phyloP scores from a whole-genome alignment of 768 basidiomycete genomes.

The Epithele typhae region DNA sequence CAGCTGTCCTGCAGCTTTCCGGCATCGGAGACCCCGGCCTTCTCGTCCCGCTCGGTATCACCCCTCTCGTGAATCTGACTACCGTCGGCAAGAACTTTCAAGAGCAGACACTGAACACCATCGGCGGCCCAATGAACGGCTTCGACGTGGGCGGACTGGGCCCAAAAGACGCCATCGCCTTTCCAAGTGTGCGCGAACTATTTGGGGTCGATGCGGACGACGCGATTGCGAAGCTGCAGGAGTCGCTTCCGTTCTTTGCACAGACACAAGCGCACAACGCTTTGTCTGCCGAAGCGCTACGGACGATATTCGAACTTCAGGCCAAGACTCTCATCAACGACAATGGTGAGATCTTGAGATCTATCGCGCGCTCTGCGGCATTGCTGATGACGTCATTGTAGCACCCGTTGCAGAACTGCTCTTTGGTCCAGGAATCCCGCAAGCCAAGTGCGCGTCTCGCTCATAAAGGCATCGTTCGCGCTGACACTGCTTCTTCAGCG shows the following conservation, averaged over 20 bases:
- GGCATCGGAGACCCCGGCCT: conserved; percentile 50
- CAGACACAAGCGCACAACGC: conserved; percentile 37
- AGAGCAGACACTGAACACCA: conserved; percentile 34
- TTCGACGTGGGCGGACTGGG: conserved; percentile 8
- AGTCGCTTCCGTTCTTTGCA: conserved; percentile 40
- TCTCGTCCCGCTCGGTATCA: conserved; percentile 43
- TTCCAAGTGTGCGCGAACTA: conserved; percentile 45
- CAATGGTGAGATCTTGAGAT: conserved; percentile 28
- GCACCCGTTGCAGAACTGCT: conserved; percentile 47
- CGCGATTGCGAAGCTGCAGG: conserved; percentile 29
- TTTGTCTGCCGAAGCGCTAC: conserved; percentile 37
- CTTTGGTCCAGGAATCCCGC: conserved; percentile 35
- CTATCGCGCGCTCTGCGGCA: no score
- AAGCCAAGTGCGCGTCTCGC: conserved; percentile 33
- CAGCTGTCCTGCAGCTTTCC: conserved; percentile 47
- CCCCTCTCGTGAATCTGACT: conserved; percentile 39
- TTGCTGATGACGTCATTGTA: conserved; percentile 9
- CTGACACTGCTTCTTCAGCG: conserved; percentile 22
- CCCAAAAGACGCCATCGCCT: conserved; percentile 43
- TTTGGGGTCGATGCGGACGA: conserved; percentile 32
- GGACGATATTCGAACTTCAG: conserved; percentile 40
- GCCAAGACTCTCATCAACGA: conserved; percentile 43
- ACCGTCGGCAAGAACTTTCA: conserved; percentile 56
- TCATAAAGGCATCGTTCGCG: background rate
- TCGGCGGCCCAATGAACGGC: conserved; percentile 6